Conservation (phyloP, 208 protist genomes). For the Borovskyia barvae region DNA sequence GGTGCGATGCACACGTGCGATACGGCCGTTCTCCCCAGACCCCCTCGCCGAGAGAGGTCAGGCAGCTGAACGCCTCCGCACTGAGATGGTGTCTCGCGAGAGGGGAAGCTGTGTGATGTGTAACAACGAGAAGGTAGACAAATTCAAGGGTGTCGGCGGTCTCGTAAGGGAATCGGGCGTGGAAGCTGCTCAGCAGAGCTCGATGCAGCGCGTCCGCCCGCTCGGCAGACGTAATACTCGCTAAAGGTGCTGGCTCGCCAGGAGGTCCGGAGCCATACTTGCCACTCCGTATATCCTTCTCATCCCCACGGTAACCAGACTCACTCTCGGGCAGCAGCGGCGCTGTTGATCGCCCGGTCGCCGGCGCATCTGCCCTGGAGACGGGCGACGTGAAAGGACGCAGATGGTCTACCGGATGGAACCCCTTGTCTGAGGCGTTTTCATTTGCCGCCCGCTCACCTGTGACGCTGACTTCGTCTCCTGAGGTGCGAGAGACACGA, state of each 20-base stretch:
- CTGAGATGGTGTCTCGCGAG: slow-evolving; percentile 27
- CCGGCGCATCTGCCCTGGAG: too few species aligned
- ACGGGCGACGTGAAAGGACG: too few species aligned
- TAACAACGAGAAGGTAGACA: slow-evolving; percentile 64
- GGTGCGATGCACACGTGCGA: slow-evolving; percentile 65
- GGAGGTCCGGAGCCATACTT: neutral
- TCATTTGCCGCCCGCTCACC: too few species aligned
- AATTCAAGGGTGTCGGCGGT: slow-evolving; percentile 52
- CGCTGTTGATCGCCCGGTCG: too few species aligned
- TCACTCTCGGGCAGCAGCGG: too few species aligned
- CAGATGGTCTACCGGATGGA: too few species aligned
- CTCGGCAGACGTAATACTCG: slow-evolving; percentile 38
- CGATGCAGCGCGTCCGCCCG: slow-evolving; percentile 51
- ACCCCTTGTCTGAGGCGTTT: too few species aligned
- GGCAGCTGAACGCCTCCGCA: slow-evolving; percentile 32
- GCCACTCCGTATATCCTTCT: too few species aligned
- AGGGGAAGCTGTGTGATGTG: slow-evolving; percentile 40
- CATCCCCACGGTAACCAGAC: too few species aligned
- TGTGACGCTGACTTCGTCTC: too few species aligned
- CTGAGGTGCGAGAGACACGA: neutral
- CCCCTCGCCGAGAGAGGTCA: slow-evolving; percentile 35
- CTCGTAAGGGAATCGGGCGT: slow-evolving; percentile 71
- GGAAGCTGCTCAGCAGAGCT: slow-evolving; percentile 45
- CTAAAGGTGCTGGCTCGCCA: neutral
- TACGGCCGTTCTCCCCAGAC: slow-evolving; percentile 40